Conservation (phyloP, 2,329 filamentous ascomycete genomes). For the Scleromitrula shiraiana region DNA sequence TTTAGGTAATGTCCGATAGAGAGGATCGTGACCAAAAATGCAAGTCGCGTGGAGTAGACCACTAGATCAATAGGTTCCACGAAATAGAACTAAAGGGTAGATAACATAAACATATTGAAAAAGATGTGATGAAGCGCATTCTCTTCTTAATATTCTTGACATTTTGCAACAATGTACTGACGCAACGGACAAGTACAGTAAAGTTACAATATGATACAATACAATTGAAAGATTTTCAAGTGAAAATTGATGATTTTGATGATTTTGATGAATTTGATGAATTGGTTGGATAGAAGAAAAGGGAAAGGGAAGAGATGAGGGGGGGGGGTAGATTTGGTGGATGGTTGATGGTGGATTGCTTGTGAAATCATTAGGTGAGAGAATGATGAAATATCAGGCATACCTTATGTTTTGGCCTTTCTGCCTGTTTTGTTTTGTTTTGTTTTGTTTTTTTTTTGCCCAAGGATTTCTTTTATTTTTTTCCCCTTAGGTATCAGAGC, state of each 20-base stretch:
- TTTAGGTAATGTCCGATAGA: conserved; percentile 23
- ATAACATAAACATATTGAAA: conserved; percentile 14
- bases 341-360: neutral
- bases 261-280: neutral
- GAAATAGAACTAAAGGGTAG: conserved; percentile 14
- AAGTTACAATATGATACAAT: too few relatives aligned
- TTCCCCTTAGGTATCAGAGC: too few relatives aligned
- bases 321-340: neutral
- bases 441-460: neutral
- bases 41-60: conserved; percentile 24
- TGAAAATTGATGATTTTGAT: conserved; percentile 5
- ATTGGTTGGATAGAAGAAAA: neutral
- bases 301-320: neutral
- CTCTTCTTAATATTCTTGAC: too few relatives aligned
- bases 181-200: conserved; percentile 8
- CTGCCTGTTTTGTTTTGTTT: neutral
- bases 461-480: conserved; percentile 1
- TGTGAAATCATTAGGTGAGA: neutral
- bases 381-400: conserved; percentile 7
- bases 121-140: conserved; percentile 1
- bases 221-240: too few relatives aligned
- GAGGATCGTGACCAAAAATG: conserved; percentile 23
- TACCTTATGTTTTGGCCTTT: conserved; percentile 1
- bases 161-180: conserved; percentile 2
- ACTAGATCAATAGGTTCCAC: conserved; percentile 19